Conservation (phyloP, 495 filamentous ascomycete species). For the Articulospora tetracladia region DNA sequence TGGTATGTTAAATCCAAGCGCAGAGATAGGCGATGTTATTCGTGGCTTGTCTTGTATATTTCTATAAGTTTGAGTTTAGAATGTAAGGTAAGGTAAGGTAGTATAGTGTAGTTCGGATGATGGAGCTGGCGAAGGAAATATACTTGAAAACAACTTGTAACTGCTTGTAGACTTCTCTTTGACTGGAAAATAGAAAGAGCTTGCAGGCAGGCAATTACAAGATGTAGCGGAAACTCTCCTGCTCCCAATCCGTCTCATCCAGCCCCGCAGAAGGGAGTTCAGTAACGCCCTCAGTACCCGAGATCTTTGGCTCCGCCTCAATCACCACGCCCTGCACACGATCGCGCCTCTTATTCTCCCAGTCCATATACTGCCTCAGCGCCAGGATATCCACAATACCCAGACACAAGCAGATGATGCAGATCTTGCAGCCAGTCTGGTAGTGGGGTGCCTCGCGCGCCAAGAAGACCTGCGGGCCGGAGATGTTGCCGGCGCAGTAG, state of each 20-base stretch:
- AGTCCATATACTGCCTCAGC: slow-evolving; percentile 12
- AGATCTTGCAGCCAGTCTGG: slow-evolving; percentile 17
- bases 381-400: slow-evolving; percentile 8
- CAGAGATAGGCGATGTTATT: no score
- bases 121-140: no score
- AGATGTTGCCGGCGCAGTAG: slow-evolving; percentile 58
- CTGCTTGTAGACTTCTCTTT: no score
- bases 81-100: no score
- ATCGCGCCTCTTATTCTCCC: slow-evolving; percentile 14
- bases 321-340: not conserved
- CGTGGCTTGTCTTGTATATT: no score
- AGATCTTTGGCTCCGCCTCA: slow-evolving; percentile 3
- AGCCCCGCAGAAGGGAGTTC: not conserved
- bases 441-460: slow-evolving; percentile 45
- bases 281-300: not conserved
- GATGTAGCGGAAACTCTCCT: slow-evolving; percentile 9
- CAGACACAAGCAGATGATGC: slow-evolving; percentile 13
- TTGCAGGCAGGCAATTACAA: slow-evolving; percentile 1
- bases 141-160: no score
- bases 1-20: no score
- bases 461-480: slow-evolving; percentile 31
- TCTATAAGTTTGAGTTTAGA: no score
- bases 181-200: no score
- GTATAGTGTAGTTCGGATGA: no score
- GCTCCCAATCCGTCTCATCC: slow-evolving; percentile 14